Percentiles rank a stretch among this genome's conserved stretches.
phyloP scores from a whole-genome alignment of 108 stramenopile genomes.

The Schizochytrium sp. region DNA sequence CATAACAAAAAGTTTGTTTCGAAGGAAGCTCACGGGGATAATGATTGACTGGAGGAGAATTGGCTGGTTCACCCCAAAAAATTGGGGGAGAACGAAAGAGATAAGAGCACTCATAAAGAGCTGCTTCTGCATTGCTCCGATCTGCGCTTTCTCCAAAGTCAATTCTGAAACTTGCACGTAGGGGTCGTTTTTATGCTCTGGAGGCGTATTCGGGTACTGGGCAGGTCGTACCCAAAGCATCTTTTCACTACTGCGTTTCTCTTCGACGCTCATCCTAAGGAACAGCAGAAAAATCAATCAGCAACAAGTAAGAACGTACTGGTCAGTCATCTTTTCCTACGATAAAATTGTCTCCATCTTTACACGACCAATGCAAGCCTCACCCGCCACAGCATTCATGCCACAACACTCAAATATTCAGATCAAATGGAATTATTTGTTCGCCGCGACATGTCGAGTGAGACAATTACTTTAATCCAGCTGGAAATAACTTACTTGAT shows the following conservation, averaged over 20 bases:
- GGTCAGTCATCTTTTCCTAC: too few species aligned
- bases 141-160: background rate
- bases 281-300: background rate
- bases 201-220: background rate
- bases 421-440: too few species aligned
- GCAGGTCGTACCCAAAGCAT: background rate
- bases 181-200: background rate
- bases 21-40: conserved; percentile 27
- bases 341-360: too few species aligned
- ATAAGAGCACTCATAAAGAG: background rate
- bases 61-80: background rate
- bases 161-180: background rate
- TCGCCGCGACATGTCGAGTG: too few species aligned
- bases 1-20: conserved; percentile 15
- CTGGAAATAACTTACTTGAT: background rate
- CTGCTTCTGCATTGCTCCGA: background rate
- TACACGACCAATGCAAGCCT: too few species aligned
- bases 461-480: too few species aligned
- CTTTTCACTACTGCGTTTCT: background rate
- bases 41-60: conserved; percentile 3
- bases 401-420: too few species aligned
- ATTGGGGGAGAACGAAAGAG: background rate
- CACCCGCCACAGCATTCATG: too few species aligned
- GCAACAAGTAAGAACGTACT: too few species aligned
- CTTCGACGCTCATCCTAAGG: background rate